These are phyloP conservation scores for Iris pallida DNA, from an alignment of 116 monocot genomes.

Conservation along the genomic window DNA sequence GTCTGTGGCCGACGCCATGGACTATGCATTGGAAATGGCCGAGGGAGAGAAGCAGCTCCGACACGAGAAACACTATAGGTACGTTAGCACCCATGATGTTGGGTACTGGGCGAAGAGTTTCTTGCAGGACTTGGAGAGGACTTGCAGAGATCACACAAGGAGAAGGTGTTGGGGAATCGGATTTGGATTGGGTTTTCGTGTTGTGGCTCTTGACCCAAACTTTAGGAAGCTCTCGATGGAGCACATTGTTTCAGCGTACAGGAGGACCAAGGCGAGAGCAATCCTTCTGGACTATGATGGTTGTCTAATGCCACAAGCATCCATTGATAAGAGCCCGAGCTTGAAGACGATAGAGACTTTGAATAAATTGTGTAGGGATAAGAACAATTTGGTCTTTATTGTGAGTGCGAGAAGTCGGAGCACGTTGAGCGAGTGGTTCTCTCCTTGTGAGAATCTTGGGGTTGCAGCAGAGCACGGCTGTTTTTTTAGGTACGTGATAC, in stretches of 20 bases:
- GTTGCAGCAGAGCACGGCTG: conserved; percentile 83
- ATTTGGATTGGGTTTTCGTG: conserved; percentile 71
- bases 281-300: conserved; percentile 90
- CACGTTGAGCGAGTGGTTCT: conserved; percentile 66
- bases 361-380: conserved; percentile 56
- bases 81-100: conserved; percentile 49
- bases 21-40: conserved; percentile 50
- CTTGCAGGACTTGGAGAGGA: conserved; percentile 42
- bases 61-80: conserved; percentile 56
- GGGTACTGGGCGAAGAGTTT: conserved; percentile 49
- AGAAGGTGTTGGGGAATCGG: conserved; percentile 51
- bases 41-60: conserved; percentile 71
- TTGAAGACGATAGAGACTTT: conserved; percentile 48
- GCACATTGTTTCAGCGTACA: conserved; percentile 60
- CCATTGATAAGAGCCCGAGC: conserved; percentile 72
- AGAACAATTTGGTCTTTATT: conserved; percentile 65
- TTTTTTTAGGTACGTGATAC: conserved; percentile 56
- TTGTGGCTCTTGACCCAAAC: conserved; percentile 71
- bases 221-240: conserved; percentile 85
- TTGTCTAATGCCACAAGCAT: conserved; percentile 76
- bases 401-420: conserved; percentile 60
- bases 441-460: conserved; percentile 57
- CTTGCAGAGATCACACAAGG: conserved; percentile 34
- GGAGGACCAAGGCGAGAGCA: conserved; percentile 49
- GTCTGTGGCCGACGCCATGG: conserved; percentile 41